Conservation (phyloP, 1,284 basidiomycete species). For the Hemileia vastatrix region DNA sequence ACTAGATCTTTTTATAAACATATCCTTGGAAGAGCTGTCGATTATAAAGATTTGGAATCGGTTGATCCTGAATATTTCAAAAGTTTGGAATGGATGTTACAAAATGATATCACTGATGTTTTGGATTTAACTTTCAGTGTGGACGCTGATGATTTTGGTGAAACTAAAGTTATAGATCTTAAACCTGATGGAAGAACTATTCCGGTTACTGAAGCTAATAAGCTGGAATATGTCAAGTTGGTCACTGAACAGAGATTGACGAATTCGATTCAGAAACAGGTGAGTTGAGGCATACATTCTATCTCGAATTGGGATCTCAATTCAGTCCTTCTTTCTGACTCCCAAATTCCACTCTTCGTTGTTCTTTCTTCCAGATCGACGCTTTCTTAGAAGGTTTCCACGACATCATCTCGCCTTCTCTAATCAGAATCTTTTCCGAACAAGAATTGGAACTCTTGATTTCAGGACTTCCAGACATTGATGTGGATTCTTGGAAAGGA, state of each 20-base stretch:
- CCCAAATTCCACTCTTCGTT: not conserved
- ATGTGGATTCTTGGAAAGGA: conserved; percentile 94
- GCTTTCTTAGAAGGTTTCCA: conserved; percentile 84
- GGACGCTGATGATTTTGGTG: conserved; percentile 64
- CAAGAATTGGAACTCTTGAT: conserved; percentile 96
- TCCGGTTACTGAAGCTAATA: conserved; percentile 65
- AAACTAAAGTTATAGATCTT: conserved; percentile 39
- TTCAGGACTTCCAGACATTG: conserved; percentile 91
- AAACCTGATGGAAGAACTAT: conserved; percentile 36
- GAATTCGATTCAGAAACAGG: conserved; percentile 92
- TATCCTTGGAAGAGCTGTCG: conserved; percentile 39
- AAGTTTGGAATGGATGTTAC: conserved; percentile 50
- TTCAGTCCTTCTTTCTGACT: not conserved
- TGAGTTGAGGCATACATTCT: conserved; percentile 43
- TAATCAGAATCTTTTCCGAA: conserved; percentile 70
- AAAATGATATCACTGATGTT: conserved; percentile 57
- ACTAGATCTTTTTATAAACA: conserved; percentile 51
- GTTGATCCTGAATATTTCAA: conserved; percentile 66
- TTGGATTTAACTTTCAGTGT: conserved; percentile 80
- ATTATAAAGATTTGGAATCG: conserved; percentile 40
- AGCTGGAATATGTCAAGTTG: conserved; percentile 86
- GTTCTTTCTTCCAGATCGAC: conserved; percentile 47
- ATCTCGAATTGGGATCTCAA: not conserved
- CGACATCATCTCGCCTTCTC: conserved; percentile 66
- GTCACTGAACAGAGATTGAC: conserved; percentile 83